Base-by-base conservation (phyloP, 148 eudicot genomes). In the Rhododendron henanense region DNA sequence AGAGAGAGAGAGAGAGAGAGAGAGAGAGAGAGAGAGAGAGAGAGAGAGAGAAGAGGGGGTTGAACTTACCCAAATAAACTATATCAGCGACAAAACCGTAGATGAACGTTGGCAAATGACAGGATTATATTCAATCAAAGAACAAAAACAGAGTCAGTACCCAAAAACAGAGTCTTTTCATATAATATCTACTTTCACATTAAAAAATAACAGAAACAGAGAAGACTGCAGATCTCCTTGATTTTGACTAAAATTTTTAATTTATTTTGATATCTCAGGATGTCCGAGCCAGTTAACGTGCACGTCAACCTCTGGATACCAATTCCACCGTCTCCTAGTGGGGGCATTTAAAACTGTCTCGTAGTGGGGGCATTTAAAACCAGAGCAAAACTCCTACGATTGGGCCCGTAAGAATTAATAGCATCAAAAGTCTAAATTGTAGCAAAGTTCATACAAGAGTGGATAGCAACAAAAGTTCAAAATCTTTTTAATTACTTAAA, bases 41-140 rank as follows among this genome's bases (percentile, higher is more conserved):
- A 84, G 74, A n/a, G 65, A 81, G 53, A 78, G 83, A 77, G 6
- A 21, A 33, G 23, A 63, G 51, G 76, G 79, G 23, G 6, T 71
- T 14, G 50, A 81, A 81, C 94, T 90, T 93, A 97, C 99, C 99
- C 92, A 97, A 91, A 93, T 97, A 97, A 89, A 97, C 99, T 97
- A 88, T 67, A 85, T 76, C 83, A 83, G 87, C 89, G 92, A 84
- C 87, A 90, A 87, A 74, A 76, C 89, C 92, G 94, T 83, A 83
- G 79, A 88, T 81, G 92, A 92, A 90, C 91, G 93, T 92, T 85
- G 89, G 86, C 84, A 88, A 67, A 85, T 59, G 89, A 87, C 88
- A 84, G 90, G 86, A 83, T 44, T 57, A 88, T 18, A 28, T 39
- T 21, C 73, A 74, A 78, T 23, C 78, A 82, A 81, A 88, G 88